Conservation (phyloP, 2,329 filamentous ascomycete species). For the Aspergillus arachidicola region DNA sequence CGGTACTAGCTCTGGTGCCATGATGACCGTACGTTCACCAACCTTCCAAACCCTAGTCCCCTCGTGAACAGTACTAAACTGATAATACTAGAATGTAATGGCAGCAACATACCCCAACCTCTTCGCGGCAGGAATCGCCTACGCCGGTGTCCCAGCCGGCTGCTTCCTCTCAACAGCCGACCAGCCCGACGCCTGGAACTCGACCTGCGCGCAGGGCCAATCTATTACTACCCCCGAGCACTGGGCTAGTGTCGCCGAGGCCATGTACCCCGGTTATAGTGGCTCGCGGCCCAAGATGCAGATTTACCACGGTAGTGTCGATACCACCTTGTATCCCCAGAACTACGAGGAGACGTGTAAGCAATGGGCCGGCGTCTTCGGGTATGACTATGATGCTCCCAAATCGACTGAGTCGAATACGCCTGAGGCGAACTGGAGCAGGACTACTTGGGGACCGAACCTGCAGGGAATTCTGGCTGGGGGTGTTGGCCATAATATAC, state of each 20-base stretch:
- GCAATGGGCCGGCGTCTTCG: slow-evolving; percentile 57
- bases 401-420: slow-evolving; percentile 14
- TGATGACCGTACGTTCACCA: slow-evolving; percentile 22
- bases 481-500: slow-evolving; percentile 25
- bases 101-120: slow-evolving; percentile 25
- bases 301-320: slow-evolving; percentile 59
- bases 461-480: slow-evolving; percentile 28
- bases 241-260: slow-evolving; percentile 24
- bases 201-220: slow-evolving; percentile 24
- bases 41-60: too few relatives aligned
- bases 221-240: slow-evolving; percentile 21
- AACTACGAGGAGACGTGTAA: slow-evolving; percentile 63
- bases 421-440: slow-evolving; percentile 23
- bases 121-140: slow-evolving; percentile 27
- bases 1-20: slow-evolving; percentile 22
- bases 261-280: slow-evolving; percentile 37
- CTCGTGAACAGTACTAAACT: not conserved
- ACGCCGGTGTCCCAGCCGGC: slow-evolving; percentile 24
- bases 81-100: slow-evolving; percentile 21
- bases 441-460: slow-evolving; percentile 24
- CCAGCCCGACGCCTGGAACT: slow-evolving; percentile 27
- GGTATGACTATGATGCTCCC: slow-evolving; percentile 29
- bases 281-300: slow-evolving; percentile 58
- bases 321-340: slow-evolving; percentile 53
- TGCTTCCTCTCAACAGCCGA: slow-evolving; percentile 23